Evolutionary conservation across 2,329 filamentous ascomycete genomes (phyloP).

Genomic region (Chrysoporthe austroafricana): DNA sequence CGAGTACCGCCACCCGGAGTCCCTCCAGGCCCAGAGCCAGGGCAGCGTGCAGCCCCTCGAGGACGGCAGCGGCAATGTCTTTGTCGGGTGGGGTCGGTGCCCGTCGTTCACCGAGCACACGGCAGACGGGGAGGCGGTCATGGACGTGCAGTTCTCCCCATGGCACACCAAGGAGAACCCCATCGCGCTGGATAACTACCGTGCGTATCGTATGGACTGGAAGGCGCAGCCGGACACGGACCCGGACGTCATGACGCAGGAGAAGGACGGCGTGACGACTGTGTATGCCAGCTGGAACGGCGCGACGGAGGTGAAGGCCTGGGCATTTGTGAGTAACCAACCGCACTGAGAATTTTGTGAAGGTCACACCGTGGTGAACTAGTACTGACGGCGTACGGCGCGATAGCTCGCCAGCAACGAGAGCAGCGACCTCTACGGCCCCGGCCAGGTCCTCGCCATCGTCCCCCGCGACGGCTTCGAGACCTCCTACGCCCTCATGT

Average conservation of each 20-base stretch:
- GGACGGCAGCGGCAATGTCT: conserved; percentile 37
- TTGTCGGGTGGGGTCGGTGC: conserved; percentile 51
- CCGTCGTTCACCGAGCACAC: conserved; percentile 51
- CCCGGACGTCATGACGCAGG: conserved; percentile 30
- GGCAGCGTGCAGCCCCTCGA: conserved; percentile 43
- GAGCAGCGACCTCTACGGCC: conserved; percentile 9
- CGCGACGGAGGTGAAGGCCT: conserved; percentile 36
- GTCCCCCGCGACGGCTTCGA: conserved; percentile 18
- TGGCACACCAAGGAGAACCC: conserved; percentile 30
- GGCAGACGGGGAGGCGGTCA: conserved; percentile 42
- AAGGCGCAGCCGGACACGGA: conserved; percentile 31
- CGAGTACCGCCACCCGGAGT: conserved; percentile 43
- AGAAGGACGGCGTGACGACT: conserved; percentile 18
- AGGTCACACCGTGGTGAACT: background rate
- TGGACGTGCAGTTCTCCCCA: conserved; percentile 45
- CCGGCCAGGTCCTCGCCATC: conserved; percentile 12
- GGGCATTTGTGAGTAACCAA: conserved; percentile 18
- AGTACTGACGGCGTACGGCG: background rate
- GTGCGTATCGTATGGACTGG: conserved; percentile 36
- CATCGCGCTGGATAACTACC: conserved; percentile 29
- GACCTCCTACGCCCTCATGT: conserved; percentile 8
- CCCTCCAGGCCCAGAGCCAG: conserved; percentile 43
- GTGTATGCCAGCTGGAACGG: conserved; percentile 40
- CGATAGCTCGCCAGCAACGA: conserved; percentile 15
- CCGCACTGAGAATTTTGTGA: background rate